phyloP scores from a whole-genome alignment of 352 stramenopile genomes.

The Halophytophthora batemanensis region DNA sequence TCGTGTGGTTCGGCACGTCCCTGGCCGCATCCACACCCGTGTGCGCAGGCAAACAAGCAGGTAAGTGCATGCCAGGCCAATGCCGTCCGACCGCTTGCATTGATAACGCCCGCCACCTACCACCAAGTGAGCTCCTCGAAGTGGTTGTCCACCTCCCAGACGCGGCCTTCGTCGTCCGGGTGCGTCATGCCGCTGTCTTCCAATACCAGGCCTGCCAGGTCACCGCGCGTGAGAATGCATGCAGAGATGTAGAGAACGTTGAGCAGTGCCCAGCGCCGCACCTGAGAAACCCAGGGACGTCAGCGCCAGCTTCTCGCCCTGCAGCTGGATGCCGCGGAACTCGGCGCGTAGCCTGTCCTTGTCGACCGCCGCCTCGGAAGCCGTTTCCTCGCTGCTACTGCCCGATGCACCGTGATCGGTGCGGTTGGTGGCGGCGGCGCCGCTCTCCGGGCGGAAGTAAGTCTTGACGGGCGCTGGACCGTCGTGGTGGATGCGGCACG shows the following conservation, averaged over 20 bases:
- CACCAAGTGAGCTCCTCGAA: constrained; percentile 71
- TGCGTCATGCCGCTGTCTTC: constrained; percentile 61
- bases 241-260: too few relatives aligned
- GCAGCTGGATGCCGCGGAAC: constrained; percentile 69
- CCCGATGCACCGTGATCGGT: constrained; percentile 12
- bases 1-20: constrained; percentile 56
- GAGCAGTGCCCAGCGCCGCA: constrained; percentile 24
- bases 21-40: constrained; percentile 27
- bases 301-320: constrained; percentile 44
- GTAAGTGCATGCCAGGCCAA: not conserved
- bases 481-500: constrained; percentile 70
- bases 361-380: constrained; percentile 7
- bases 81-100: not conserved
- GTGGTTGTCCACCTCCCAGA: constrained; percentile 79
- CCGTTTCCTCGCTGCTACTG: constrained; percentile 18
- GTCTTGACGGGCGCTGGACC: constrained; percentile 63
- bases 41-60: constrained; percentile 4
- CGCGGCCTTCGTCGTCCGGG: constrained; percentile 50
- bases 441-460: constrained; percentile 58
- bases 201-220: constrained; percentile 46
- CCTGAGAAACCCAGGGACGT: constrained; percentile 44
- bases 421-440: constrained; percentile 22
- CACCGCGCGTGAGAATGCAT: too few relatives aligned
- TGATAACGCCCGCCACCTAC: constrained; percentile 39
- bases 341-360: constrained; percentile 33